A percentile compares a stretch with the other conserved stretches of the same genome.
phyloP scores from a whole-genome alignment of 108 stramenopile genomes.

The Nannochloropsis salina region DNA sequence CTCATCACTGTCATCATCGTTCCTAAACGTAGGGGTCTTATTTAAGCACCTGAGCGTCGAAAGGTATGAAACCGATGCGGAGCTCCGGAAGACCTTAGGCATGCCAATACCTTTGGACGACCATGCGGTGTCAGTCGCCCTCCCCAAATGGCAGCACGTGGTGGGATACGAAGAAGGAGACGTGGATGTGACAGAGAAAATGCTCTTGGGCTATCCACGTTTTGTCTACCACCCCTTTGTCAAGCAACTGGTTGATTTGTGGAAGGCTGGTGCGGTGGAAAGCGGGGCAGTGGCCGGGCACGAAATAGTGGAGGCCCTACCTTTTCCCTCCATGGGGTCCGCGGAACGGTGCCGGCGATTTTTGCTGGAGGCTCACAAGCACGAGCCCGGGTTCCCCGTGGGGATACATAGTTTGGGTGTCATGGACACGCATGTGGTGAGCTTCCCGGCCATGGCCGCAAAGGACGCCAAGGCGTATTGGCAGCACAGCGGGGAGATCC shows the following conservation, averaged over 20 bases:
- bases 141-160: slow-evolving; percentile 22
- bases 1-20: no score
- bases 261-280: slow-evolving; percentile 22
- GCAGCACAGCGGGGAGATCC: slow-evolving; percentile 67
- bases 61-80: neutral
- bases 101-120: slow-evolving; percentile 14
- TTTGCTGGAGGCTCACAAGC: slow-evolving; percentile 47
- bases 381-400: slow-evolving; percentile 9
- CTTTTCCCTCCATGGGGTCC: slow-evolving; percentile 53
- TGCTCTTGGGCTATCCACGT: slow-evolving; percentile 66
- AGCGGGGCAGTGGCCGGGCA: neutral
- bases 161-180: slow-evolving; percentile 57
- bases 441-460: slow-evolving; percentile 60
- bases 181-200: slow-evolving; percentile 51
- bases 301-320: slow-evolving; percentile 48
- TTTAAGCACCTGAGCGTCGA: no score
- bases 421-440: slow-evolving; percentile 52
- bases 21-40: no score
- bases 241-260: slow-evolving; percentile 47
- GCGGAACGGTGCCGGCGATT: slow-evolving; percentile 60
- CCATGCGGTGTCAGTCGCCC: neutral
- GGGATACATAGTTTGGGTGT: neutral
- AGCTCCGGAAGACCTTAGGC: neutral
- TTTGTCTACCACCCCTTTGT: slow-evolving; percentile 69
- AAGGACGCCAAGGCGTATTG: slow-evolving; percentile 65